phyloP scores from a whole-genome alignment of 2,329 filamentous ascomycete genomes.

The Diaporthe citriasiana region DNA sequence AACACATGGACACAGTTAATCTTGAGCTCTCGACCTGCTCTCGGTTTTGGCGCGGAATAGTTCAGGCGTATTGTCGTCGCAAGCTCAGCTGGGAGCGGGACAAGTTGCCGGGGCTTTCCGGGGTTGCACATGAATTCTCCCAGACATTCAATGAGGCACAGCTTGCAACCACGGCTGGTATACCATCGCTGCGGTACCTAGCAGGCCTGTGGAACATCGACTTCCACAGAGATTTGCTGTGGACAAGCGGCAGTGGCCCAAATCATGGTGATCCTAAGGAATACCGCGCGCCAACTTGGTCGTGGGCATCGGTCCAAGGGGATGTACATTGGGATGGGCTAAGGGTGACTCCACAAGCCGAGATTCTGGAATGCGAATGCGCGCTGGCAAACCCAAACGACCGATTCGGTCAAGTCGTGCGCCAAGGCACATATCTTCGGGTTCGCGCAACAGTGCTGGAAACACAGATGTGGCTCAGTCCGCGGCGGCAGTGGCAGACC shows the following conservation, averaged over 20 bases:
- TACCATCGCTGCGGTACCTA: neutral
- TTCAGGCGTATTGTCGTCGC: neutral
- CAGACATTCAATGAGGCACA: neutral
- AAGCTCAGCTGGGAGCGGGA: neutral
- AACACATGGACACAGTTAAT: neutral
- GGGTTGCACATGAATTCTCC: neutral
- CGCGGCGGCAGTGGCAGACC: neutral
- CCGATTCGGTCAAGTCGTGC: conserved; percentile 1
- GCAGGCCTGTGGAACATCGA: neutral
- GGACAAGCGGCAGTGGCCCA: neutral
- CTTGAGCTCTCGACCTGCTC: neutral
- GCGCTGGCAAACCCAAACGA: neutral
- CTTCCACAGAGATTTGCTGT: neutral
- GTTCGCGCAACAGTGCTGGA: neutral
- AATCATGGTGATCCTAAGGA: rapidly evolving
- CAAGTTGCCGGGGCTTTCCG: neutral
- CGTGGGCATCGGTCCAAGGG: neutral
- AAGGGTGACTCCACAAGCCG: neutral
- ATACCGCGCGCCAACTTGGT: conserved; percentile 7
- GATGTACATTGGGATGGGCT: rapidly evolving
- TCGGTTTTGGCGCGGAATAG: neutral
- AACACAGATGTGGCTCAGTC: neutral
- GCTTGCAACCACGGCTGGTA: neutral
- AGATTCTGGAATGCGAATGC: neutral
- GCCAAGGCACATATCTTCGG: neutral